Percentiles rank a stretch among this genome's conserved stretches.
phyloP scores from a whole-genome alignment of 2,329 filamentous ascomycete species.

The Stachybotrys elegans region DNA sequence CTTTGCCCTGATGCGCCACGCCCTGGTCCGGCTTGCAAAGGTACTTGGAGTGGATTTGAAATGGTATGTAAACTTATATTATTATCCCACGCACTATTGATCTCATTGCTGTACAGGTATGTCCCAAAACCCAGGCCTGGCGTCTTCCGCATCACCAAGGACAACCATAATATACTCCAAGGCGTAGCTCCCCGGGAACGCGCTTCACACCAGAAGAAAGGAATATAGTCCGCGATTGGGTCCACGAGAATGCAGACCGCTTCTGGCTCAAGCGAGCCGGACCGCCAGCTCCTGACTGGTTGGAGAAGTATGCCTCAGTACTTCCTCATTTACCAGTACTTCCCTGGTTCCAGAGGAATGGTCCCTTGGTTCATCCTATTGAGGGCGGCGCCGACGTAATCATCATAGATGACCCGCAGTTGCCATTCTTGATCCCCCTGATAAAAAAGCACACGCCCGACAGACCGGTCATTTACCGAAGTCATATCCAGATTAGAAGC shows the following conservation, averaged over 20 bases:
- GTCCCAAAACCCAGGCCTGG: constrained; percentile 76
- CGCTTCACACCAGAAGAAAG: constrained; percentile 60
- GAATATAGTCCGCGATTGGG: constrained; percentile 62
- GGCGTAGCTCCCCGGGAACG: constrained; percentile 61
- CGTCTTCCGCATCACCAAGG: constrained; percentile 80
- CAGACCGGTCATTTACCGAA: constrained; percentile 73
- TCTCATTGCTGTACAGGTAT: constrained; percentile 12
- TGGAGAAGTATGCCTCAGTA: neutral
- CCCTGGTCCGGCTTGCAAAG: constrained; percentile 65
- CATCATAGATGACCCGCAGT: constrained; percentile 75
- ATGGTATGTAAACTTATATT: constrained; percentile 54
- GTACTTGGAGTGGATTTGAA: constrained; percentile 62
- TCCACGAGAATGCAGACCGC: constrained; percentile 64
- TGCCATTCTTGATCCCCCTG: constrained; percentile 72
- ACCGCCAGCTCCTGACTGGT: neutral
- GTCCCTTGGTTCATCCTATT: constrained; percentile 54
- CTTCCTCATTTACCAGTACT: neutral
- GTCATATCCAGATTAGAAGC: constrained; percentile 76
- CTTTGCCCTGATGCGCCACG: constrained; percentile 76
- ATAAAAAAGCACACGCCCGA: constrained; percentile 66
- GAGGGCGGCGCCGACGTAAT: constrained; percentile 73
- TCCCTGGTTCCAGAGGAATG: constrained; percentile 45
- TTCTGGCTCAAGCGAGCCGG: constrained; percentile 55
- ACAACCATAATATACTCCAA: constrained; percentile 83
- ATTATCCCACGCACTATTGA: neutral